These are phyloP conservation scores for Candida saitoana DNA, from an alignment of 805 yeast species.

Conservation along the genomic window DNA sequence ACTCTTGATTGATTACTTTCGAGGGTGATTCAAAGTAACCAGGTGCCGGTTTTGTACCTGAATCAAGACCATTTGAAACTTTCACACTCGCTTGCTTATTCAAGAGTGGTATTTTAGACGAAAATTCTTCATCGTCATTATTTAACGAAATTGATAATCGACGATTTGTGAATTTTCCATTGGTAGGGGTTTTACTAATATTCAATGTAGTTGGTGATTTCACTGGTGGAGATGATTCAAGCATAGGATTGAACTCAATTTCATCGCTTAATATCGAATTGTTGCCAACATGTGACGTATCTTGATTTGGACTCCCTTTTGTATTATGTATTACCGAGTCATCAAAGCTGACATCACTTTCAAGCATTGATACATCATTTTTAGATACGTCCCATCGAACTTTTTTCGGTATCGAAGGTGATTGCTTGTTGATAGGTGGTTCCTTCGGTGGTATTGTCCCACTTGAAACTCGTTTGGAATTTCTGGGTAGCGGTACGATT, in stretches of 20 bases:
- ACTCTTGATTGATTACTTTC: slow-evolving; percentile 14
- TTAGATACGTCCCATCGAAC: slow-evolving; percentile 46
- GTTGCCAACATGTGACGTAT: slow-evolving; percentile 27
- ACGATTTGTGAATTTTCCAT: slow-evolving; percentile 13
- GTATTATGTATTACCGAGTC: slow-evolving; percentile 17
- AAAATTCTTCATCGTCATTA: slow-evolving; percentile 7
- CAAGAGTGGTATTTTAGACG: slow-evolving; percentile 24
- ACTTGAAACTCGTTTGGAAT: slow-evolving; percentile 1
- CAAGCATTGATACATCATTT: slow-evolving; percentile 13
- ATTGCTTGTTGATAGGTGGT: slow-evolving; percentile 6
- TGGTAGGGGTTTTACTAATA: slow-evolving; percentile 5
- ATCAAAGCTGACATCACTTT: slow-evolving; percentile 31
- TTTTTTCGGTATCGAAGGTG: slow-evolving; percentile 23
- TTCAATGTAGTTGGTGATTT: slow-evolving; percentile 2
- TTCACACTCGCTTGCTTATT: slow-evolving; percentile 26
- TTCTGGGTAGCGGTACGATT: slow-evolving; percentile 15
- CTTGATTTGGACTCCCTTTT: slow-evolving; percentile 21
- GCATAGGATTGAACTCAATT: slow-evolving; percentile 22
- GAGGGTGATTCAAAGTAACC: slow-evolving; percentile 13
- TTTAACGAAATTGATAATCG: slow-evolving; percentile 15
- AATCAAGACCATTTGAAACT: neutral
- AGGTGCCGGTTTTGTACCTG: neutral
- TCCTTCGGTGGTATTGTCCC: slow-evolving; percentile 11
- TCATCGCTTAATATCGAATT: slow-evolving; percentile 21
- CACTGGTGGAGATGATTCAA: slow-evolving; percentile 28